These are phyloP conservation scores for Petunia hybrid DNA, from an alignment of 305 asterid genomes.

Conservation along the genomic window DNA sequence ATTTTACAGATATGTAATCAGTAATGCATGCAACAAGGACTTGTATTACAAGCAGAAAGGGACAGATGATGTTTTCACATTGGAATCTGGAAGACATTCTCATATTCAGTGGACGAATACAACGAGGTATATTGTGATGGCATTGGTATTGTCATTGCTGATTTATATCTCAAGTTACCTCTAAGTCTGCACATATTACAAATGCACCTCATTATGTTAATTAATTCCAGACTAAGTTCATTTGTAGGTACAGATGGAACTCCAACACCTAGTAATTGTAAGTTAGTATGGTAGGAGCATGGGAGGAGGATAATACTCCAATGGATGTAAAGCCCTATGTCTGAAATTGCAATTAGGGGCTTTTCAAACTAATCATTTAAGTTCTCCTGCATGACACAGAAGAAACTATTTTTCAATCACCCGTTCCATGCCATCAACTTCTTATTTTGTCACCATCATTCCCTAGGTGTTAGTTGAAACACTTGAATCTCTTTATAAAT, in stretches of 20 bases:
- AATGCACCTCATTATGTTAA: background rate
- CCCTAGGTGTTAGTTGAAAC: background rate
- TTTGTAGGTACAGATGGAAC: background rate
- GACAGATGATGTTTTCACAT: slow-evolving; percentile 65
- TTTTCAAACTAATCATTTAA: background rate
- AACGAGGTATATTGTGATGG: slow-evolving; percentile 57
- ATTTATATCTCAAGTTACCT: slow-evolving; percentile 22
- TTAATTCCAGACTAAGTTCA: background rate
- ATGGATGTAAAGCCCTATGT: background rate
- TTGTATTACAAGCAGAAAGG: slow-evolving; percentile 95
- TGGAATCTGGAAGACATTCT: slow-evolving; percentile 81
- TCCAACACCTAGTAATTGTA: background rate
- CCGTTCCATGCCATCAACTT: slow-evolving; percentile 17
- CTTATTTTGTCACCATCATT: background rate
- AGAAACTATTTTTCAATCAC: background rate
- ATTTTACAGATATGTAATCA: slow-evolving; percentile 80
- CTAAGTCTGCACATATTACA: background rate
- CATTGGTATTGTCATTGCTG: slow-evolving; percentile 10
- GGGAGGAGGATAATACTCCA: background rate
- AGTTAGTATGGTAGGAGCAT: background rate
- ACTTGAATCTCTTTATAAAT: slow-evolving; percentile 24
- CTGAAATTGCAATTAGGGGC: background rate
- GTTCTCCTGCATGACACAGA: slow-evolving; percentile 18
- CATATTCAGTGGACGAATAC: slow-evolving; percentile 89
- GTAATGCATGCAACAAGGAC: slow-evolving; percentile 88